Conservation (phyloP, 176 grass and related monocot genomes). For the Lolium rigidum region DNA sequence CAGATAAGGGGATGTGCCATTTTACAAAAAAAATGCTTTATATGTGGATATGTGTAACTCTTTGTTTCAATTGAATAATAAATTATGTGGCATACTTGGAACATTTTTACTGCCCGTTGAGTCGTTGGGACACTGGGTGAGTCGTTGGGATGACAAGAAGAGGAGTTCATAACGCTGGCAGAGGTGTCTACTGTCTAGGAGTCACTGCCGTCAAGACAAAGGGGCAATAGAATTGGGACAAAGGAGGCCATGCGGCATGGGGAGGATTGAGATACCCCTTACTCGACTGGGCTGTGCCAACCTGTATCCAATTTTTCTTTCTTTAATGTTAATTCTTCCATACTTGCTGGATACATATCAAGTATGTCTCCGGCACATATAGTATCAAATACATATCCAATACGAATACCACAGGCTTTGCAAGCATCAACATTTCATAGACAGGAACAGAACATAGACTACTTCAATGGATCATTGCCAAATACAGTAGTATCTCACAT, state of each 20-base stretch:
- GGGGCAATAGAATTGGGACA: neutral
- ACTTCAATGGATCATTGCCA: constrained; percentile 10
- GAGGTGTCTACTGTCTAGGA: neutral
- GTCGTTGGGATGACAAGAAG: neutral
- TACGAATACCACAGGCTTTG: neutral
- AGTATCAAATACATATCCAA: neutral
- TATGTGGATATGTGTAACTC: neutral
- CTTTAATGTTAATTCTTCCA: neutral
- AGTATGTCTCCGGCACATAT: neutral
- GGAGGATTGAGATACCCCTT: neutral
- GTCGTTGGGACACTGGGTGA: neutral
- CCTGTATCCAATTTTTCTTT: neutral
- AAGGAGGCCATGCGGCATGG: neutral
- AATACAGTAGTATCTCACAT: neutral
- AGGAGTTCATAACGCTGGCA: too few species aligned
- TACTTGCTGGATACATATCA: neutral
- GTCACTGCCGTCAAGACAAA: neutral
- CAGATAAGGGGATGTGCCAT: neutral
- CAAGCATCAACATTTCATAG: neutral
- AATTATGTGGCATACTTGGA: constrained; percentile 6
- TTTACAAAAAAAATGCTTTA: neutral
- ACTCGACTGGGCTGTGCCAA: neutral
- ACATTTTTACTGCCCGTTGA: neutral
- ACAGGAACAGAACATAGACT: neutral
- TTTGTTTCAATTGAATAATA: neutral